Base-by-base conservation (phyloP, 495 filamentous ascomycete species). In the Penicillium alfredii region DNA sequence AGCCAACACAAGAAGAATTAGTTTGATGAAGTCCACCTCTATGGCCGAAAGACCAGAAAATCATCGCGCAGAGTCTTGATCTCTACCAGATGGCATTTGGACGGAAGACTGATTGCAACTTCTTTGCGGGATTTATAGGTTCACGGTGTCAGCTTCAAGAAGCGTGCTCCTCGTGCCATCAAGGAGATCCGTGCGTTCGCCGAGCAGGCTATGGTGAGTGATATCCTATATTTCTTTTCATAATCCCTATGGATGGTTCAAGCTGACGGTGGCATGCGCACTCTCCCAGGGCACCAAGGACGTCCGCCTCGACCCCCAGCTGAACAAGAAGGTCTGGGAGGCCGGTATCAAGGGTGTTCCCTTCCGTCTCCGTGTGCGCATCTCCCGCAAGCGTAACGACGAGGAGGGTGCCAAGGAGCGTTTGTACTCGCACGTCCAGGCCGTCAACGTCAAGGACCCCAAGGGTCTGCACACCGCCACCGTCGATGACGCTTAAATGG, bases 281-380 rank as follows among this genome's bases (percentile, higher is more conserved):
- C 17, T 34, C 33, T 26, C 12, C 25, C 7, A 98, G 92, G 92
- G 92, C 64, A 99, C 92, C 68, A 72, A 80, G 60, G 92, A 99
- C 66, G 92, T 99, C 73, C 92, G 92, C 51, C 69, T 99, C 62
- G 92, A 97, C 76, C 92, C 92, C 48, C 84, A 86, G 67, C 74
- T 99, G 49, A 99, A 99, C 81, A 99, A 99, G 84, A 96, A 99
- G 78, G 90, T 99, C 70, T 99, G 92, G 92, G 93, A 99, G 71
- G 76, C 84, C 61, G 92, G 92, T 67, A 80, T 99, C 73, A 96
- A 96, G 80, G 93, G 93, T 60, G 88, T 94, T 48, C 87, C 89
- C 35, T 97, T 83, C 82, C 80, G 92, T 66, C 77, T 99, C 48
- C 89, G 92, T 57, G 77, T 99, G 56, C 86, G 93, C 72, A 94